These are phyloP conservation scores for Cavenderia fasciculata DNA, from an alignment of 78 protist genomes.

Conservation along the genomic window DNA sequence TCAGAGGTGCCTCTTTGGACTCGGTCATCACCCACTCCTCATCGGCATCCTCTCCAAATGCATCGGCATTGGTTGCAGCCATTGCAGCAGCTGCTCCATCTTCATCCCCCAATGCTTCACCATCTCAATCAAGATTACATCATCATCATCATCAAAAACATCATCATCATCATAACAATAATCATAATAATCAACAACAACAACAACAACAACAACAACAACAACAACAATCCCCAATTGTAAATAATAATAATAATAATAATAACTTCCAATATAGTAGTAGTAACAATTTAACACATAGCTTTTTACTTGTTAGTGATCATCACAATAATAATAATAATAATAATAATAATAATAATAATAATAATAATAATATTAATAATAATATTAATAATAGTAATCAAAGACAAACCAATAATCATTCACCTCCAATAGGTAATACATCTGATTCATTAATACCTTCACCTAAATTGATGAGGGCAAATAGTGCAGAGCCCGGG, in stretches of 20 bases:
- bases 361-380: neutral
- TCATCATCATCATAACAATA: neutral
- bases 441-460: neutral
- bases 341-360: neutral
- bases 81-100: slow-evolving; percentile 1
- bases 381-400: slow-evolving; percentile 11
- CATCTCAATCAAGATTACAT: neutral
- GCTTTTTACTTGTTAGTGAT: neutral
- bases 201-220: neutral
- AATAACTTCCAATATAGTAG: neutral
- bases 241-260: slow-evolving; percentile 12
- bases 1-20: neutral
- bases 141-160: neutral
- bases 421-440: neutral
- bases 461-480: neutral
- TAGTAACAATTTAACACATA: slow-evolving; percentile 10
- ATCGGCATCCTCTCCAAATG: slow-evolving; percentile 31
- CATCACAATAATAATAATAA: neutral
- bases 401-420: neutral
- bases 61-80: slow-evolving; percentile 18
- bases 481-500: neutral
- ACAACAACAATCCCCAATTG: neutral
- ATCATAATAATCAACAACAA: neutral
- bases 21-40: neutral
- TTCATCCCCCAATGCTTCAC: neutral